These are phyloP conservation scores for Daldinia childiae DNA, from an alignment of 495 filamentous ascomycete species.

Conservation along the genomic window DNA sequence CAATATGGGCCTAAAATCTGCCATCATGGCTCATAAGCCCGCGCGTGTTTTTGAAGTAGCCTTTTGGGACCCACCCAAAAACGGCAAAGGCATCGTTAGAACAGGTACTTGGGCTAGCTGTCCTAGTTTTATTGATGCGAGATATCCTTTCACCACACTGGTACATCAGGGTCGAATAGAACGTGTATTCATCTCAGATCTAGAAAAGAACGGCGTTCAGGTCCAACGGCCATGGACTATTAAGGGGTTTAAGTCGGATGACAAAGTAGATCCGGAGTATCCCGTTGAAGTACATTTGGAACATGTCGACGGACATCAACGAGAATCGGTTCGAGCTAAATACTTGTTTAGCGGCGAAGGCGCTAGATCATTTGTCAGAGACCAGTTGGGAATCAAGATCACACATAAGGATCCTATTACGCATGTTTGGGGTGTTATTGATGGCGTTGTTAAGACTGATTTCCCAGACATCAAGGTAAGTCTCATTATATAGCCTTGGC, in stretches of 20 bases:
- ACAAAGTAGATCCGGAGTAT: conserved; percentile 65
- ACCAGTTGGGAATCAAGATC: conserved; percentile 69
- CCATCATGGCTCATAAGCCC: conserved; percentile 78
- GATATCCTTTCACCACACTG: conserved; percentile 79
- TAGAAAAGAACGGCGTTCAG: conserved; percentile 64
- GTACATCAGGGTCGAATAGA: conserved; percentile 81
- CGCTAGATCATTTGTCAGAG: conserved; percentile 66
- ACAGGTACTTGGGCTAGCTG: conserved; percentile 77
- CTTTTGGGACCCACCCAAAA: conserved; percentile 76
- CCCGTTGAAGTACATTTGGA: conserved; percentile 74
- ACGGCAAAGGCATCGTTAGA: conserved; percentile 67
- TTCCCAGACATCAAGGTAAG: conserved; percentile 76
- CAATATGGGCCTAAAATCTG: conserved; percentile 76
- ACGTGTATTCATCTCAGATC: conserved; percentile 73
- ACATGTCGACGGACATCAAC: conserved; percentile 75
- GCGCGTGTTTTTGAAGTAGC: conserved; percentile 79
- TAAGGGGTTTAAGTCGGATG: conserved; percentile 69
- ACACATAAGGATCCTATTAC: conserved; percentile 71
- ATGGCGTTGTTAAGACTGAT: conserved; percentile 77
- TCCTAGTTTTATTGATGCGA: conserved; percentile 76
- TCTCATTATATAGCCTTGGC: not conserved
- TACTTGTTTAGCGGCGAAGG: conserved; percentile 71
- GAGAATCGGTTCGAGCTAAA: conserved; percentile 64
- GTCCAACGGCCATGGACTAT: conserved; percentile 70
- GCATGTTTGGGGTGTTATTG: conserved; percentile 79